Conservation (phyloP, 805 yeast species). For the Suhomyces sp. region DNA sequence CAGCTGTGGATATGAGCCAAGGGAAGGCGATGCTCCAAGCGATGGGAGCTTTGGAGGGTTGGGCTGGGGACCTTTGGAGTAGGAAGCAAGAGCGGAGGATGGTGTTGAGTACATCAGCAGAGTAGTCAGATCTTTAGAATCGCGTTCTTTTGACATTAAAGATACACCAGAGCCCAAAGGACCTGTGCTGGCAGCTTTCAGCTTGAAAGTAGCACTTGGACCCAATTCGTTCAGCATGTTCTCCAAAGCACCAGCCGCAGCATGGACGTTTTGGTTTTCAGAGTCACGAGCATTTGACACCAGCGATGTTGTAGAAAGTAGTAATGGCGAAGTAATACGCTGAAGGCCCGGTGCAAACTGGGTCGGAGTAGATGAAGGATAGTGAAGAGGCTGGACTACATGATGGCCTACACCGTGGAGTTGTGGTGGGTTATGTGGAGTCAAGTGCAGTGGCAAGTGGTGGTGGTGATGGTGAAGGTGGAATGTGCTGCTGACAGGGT, state of each 20-base stretch:
- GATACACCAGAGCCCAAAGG: slow-evolving; percentile 22
- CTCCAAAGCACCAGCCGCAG: slow-evolving; percentile 44
- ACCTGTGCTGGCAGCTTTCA: slow-evolving; percentile 14
- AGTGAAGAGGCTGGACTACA: slow-evolving; percentile 54
- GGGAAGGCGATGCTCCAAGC: slow-evolving; percentile 41
- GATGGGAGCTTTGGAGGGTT: slow-evolving; percentile 34
- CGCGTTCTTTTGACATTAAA: slow-evolving; percentile 18
- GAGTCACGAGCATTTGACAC: slow-evolving; percentile 37
- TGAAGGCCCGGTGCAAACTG: slow-evolving; percentile 66
- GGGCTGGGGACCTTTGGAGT: slow-evolving; percentile 1
- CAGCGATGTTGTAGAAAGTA: slow-evolving; percentile 51
- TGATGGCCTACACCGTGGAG: slow-evolving; percentile 18
- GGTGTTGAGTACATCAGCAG: slow-evolving; percentile 32
- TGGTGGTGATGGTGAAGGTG: slow-evolving; percentile 12
- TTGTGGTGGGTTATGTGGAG: slow-evolving; percentile 14
- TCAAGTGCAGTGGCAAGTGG: slow-evolving; percentile 11
- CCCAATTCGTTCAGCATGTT: slow-evolving; percentile 44
- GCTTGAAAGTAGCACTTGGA: slow-evolving; percentile 41
- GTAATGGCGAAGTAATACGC: slow-evolving; percentile 61
- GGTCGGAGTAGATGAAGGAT: slow-evolving; percentile 67
- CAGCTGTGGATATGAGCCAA: slow-evolving; percentile 39
- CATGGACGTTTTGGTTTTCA: slow-evolving; percentile 8
- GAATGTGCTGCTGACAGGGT: slow-evolving; percentile 9
- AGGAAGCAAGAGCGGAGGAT: slow-evolving; percentile 29
- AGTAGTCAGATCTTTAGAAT: background rate